Evolutionary conservation across 805 yeast species (phyloP).

Genomic region (Suhomyces tanzawaensis): DNA sequence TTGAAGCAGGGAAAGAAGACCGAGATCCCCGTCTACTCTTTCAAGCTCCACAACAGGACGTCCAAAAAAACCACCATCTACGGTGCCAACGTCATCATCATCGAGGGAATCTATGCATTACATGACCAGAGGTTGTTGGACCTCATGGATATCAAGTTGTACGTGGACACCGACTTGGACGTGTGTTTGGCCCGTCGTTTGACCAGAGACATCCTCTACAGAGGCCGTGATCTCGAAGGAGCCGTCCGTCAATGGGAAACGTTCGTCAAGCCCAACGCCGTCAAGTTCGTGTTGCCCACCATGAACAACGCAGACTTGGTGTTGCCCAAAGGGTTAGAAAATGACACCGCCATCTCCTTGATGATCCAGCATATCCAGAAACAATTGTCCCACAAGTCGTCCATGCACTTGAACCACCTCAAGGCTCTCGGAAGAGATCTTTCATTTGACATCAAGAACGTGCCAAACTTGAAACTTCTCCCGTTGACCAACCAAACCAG

Average conservation of each 20-base stretch:
- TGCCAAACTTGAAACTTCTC: slow-evolving; percentile 34
- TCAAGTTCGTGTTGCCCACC: slow-evolving; percentile 68
- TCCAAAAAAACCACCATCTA: slow-evolving; percentile 71
- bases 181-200: slow-evolving; percentile 87
- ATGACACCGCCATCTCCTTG: slow-evolving; percentile 73
- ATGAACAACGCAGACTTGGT: slow-evolving; percentile 79
- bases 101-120: slow-evolving; percentile 89
- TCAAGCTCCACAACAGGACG: slow-evolving; percentile 64
- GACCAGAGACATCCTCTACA: slow-evolving; percentile 77
- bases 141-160: slow-evolving; percentile 81
- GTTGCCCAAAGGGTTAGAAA: slow-evolving; percentile 89
- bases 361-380: slow-evolving; percentile 76
- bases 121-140: slow-evolving; percentile 66
- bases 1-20: slow-evolving; percentile 65
- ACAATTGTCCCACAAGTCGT: slow-evolving; percentile 64
- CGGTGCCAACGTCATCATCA: slow-evolving; percentile 89
- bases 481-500: slow-evolving; percentile 61
- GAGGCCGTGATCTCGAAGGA: slow-evolving; percentile 84
- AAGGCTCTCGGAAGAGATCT: slow-evolving; percentile 50
- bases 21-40: slow-evolving; percentile 53
- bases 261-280: slow-evolving; percentile 92
- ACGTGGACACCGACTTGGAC: slow-evolving; percentile 92
- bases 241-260: slow-evolving; percentile 85
- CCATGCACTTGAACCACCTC: slow-evolving; percentile 63
- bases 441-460: slow-evolving; percentile 27